Base-by-base conservation (phyloP, 2,329 filamentous ascomycete genomes). In the Penicillium rolfsii region DNA sequence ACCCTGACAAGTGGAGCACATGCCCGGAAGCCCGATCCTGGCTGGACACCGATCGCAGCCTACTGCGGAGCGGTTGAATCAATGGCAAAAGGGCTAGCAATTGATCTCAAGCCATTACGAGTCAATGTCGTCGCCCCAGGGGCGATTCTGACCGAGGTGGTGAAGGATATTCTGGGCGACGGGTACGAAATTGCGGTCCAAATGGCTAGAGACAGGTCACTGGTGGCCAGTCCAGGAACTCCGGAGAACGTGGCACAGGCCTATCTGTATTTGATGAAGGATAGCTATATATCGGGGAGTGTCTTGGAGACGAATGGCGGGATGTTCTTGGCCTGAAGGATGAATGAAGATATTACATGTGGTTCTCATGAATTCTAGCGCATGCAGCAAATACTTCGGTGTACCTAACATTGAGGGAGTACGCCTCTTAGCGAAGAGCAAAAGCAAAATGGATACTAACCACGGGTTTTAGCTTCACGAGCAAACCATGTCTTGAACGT, bases 211-310 rank as follows among this genome's bases (percentile, higher is more conserved):
- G 45, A 26, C 7, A 49, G 30, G 45, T 26, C 45, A 4, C 22
- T 16, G 24, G 22, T 49, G 45, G 45, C 24, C 7, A 26, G 26
- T 3, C 11, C 24, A 6, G 45, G 45, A 5, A 28, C 22, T 6
- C 22, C 45, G 5, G 19, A 26, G 24, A 28, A 28, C 5, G 45
- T 49, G 22, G 45, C 45, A 22, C 22, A 49, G 24, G 45, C 45
- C 4, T 49, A 49, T 49, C 7, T 49, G 3, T 49, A 49, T 28
- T 28, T 49, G 24, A 49, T 49, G 45, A 49, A 49, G 45, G 45
- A 49, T 22, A 5, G 22, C 6, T 26, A 49, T 28, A 16, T 9
- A 9, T 26, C 45, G 24, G 45, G 45, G 8, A 28, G 22, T 14
- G 22, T 49, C 9, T 11, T 49, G 45, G 11, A 26, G 19, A 49